These are phyloP conservation scores for Claviceps capensis DNA, from an alignment of 2,329 filamentous ascomycete species.

Conservation along the genomic window DNA sequence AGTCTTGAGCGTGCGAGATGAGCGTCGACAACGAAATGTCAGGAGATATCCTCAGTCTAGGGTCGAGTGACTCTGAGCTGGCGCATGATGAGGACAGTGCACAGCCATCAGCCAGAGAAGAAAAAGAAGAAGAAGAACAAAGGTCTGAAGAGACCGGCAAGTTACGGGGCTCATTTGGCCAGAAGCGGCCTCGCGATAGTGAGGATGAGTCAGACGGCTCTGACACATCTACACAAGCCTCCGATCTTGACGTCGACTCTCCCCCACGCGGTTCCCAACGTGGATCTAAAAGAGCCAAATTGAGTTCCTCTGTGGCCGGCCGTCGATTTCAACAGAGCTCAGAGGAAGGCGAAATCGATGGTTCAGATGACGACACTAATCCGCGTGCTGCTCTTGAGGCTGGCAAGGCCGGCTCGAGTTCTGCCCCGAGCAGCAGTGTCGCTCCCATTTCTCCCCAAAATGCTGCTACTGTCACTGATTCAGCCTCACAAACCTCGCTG, in stretches of 20 bases:
- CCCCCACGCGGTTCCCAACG: slow-evolving; percentile 1
- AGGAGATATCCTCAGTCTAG: slow-evolving; percentile 3
- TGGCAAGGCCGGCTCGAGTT: background rate
- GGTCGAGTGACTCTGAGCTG: slow-evolving; percentile 3
- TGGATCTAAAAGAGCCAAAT: slow-evolving; percentile 10
- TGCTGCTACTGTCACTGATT: background rate
- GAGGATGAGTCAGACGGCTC: slow-evolving; percentile 4
- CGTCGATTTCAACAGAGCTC: slow-evolving; percentile 7
- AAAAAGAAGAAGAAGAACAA: background rate
- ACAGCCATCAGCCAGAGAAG: background rate
- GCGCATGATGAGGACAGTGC: background rate
- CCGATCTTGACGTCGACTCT: background rate
- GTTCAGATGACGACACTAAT: slow-evolving; percentile 7
- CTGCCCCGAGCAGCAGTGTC: background rate
- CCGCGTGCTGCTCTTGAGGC: slow-evolving; percentile 5
- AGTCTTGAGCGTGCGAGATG: background rate
- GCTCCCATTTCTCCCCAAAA: background rate
- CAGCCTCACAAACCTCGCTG: background rate
- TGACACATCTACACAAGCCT: slow-evolving; percentile 1
- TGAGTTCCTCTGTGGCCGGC: slow-evolving; percentile 4
- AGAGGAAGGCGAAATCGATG: slow-evolving; percentile 23
- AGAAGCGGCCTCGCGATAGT: slow-evolving; percentile 1
- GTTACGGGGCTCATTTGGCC: background rate
- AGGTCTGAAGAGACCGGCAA: background rate
- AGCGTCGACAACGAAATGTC: background rate